Evolutionary conservation across 208 protist genomes (phyloP).

Genomic region (Trypanosoma brucei): DNA sequence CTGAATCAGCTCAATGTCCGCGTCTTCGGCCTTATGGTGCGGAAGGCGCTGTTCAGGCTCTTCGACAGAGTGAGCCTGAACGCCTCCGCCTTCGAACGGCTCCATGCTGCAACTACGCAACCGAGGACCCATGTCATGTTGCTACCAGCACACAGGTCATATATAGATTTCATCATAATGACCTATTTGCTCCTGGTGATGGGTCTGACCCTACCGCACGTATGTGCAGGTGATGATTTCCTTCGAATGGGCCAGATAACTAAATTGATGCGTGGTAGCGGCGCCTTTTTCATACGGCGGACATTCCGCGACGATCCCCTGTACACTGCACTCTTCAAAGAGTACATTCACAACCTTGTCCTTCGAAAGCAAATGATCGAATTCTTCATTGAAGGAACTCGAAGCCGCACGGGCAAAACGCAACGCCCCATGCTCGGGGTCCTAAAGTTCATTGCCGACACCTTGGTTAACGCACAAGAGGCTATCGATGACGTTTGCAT

Average conservation of each 20-base stretch:
- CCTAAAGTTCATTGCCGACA: slow-evolving; percentile 84
- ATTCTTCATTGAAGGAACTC: slow-evolving; percentile 89
- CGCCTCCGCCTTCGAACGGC: slow-evolving; percentile 41
- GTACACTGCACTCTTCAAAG: slow-evolving; percentile 73
- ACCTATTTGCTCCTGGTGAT: slow-evolving; percentile 73
- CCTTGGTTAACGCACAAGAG: slow-evolving; percentile 58
- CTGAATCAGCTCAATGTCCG: slow-evolving; percentile 56
- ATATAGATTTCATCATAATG: slow-evolving; percentile 89
- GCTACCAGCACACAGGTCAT: slow-evolving; percentile 76
- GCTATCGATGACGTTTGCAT: slow-evolving; percentile 76
- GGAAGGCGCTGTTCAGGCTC: slow-evolving; percentile 47
- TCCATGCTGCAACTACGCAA: slow-evolving; percentile 39
- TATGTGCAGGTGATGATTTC: slow-evolving; percentile 88
- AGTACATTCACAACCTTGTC: slow-evolving; percentile 81
- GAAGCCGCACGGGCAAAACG: slow-evolving; percentile 85
- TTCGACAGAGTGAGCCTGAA: slow-evolving; percentile 72
- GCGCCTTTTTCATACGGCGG: slow-evolving; percentile 90
- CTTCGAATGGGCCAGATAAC: slow-evolving; percentile 62
- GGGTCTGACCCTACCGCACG: slow-evolving; percentile 64
- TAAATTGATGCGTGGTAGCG: slow-evolving; percentile 78
- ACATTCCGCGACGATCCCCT: slow-evolving; percentile 75
- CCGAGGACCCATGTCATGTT: slow-evolving; percentile 63
- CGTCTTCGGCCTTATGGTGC: slow-evolving; percentile 49
- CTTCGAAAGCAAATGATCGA: slow-evolving; percentile 50
- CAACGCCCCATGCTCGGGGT: slow-evolving; percentile 85